Evolutionary conservation across 495 filamentous ascomycete genomes (phyloP).

Genomic region (Daldinia concentrica): DNA sequence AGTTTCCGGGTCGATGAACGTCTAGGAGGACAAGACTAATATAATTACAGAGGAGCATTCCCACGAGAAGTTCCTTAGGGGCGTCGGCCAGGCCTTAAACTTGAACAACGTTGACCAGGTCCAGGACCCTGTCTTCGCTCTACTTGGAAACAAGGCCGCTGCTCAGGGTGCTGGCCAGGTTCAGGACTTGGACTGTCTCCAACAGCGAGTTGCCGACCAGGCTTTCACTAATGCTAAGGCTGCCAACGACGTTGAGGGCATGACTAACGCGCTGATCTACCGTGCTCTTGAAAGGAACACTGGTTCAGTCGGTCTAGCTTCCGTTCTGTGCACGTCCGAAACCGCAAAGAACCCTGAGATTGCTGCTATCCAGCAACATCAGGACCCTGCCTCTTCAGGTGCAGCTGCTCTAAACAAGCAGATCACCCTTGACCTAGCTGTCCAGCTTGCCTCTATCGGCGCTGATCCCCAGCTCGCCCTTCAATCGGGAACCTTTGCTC

Average conservation of each 20-base stretch:
- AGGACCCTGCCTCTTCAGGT: conserved; percentile 66
- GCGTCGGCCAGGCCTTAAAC: conserved; percentile 56
- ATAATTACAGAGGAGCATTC: conserved; percentile 64
- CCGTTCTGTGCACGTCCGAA: conserved; percentile 62
- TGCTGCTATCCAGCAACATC: conserved; percentile 68
- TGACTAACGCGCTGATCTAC: conserved; percentile 68
- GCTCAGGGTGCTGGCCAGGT: conserved; percentile 65
- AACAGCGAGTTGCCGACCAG: conserved; percentile 73
- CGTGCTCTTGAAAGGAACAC: conserved; percentile 73
- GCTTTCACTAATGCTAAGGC: conserved; percentile 76
- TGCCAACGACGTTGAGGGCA: conserved; percentile 64
- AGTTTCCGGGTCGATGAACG: conserved; percentile 9
- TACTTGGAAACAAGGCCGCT: conserved; percentile 70
- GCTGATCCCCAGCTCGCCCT: conserved; percentile 67
- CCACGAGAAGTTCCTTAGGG: conserved; percentile 64
- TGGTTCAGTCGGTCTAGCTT: conserved; percentile 62
- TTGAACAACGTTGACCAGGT: conserved; percentile 70
- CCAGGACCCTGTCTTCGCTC: conserved; percentile 67
- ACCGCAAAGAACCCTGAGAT: conserved; percentile 76
- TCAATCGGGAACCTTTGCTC: conserved; percentile 65
- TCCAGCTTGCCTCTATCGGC: conserved; percentile 64
- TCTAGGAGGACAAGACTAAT: neutral
- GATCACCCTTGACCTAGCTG: conserved; percentile 64
- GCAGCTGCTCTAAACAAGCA: conserved; percentile 63
- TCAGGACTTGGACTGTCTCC: conserved; percentile 68